Percentiles rank a stretch among this genome's conserved stretches.
Evolutionary conservation across 2,329 filamentous ascomycete species (phyloP).

Genomic region (Cladosporium sphaerospermum): DNA sequence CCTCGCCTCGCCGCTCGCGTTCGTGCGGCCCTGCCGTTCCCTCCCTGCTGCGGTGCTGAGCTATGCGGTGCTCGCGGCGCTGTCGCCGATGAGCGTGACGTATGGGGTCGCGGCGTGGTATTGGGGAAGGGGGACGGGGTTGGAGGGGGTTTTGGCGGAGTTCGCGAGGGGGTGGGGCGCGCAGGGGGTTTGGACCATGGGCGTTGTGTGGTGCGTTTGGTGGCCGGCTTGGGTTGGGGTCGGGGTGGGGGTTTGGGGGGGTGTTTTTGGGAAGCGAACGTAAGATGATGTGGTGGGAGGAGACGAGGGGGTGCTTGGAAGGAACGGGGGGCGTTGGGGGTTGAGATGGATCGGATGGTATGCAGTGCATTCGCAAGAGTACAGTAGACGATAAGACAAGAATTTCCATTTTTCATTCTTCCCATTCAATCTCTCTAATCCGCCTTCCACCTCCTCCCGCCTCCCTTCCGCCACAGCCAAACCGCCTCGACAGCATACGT

Average conservation of each 20-base stretch:
- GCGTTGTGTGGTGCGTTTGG: constrained; percentile 29
- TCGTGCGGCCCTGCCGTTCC: constrained; percentile 43
- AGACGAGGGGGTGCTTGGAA: background rate
- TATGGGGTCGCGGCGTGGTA: background rate
- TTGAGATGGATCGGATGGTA: background rate
- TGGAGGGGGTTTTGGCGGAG: constrained; percentile 21
- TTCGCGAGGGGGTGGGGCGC: constrained; percentile 28
- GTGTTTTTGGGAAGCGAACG: constrained; percentile 4
- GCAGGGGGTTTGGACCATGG: constrained; percentile 28
- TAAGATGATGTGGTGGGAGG: background rate
- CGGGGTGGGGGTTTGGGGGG: constrained; percentile 20
- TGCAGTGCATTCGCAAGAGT: background rate
- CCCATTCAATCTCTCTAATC: constrained; percentile 19
- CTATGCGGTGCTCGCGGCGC: background rate
- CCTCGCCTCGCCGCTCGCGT: constrained; percentile 71
- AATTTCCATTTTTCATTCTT: background rate
- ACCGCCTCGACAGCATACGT: constrained; percentile 84
- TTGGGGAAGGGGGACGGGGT: constrained; percentile 7
- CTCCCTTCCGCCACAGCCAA: constrained; percentile 76
- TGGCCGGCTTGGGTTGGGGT: constrained; percentile 30
- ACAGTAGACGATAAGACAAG: background rate
- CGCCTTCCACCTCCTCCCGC: constrained; percentile 54
- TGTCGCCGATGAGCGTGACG: constrained; percentile 13
- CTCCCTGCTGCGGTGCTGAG: constrained; percentile 1
- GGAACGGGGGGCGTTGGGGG: background rate